Conservation (phyloP, 305 asterid species). For the Rubia tinctorum region DNA sequence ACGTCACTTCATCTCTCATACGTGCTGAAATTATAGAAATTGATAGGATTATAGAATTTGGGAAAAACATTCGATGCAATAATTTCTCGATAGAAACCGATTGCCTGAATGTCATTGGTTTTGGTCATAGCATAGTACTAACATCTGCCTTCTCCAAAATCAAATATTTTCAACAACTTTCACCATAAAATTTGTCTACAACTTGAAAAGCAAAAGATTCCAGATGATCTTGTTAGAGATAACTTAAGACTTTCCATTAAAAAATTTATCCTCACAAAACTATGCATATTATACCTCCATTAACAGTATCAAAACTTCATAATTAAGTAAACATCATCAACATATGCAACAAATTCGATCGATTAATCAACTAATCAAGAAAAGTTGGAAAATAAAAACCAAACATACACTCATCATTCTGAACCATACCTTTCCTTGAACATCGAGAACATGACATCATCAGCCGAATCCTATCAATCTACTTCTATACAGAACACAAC, state of each 20-base stretch:
- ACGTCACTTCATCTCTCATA: no score
- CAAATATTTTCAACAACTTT: no score
- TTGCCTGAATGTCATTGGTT: no score
- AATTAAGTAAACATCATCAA: constrained; percentile 19
- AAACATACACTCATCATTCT: background rate
- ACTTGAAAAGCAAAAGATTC: background rate
- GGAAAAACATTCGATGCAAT: no score
- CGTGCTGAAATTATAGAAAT: no score
- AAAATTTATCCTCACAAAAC: constrained; percentile 19
- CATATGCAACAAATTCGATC: constrained; percentile 34
- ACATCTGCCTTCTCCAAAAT: background rate
- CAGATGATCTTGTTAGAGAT: no score
- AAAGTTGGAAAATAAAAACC: background rate
- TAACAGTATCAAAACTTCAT: constrained; percentile 19
- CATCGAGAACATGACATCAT: background rate
- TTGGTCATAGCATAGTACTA: no score
- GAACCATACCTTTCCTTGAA: constrained; percentile 14
- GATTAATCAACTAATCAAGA: constrained; percentile 13
- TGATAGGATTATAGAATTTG: no score
- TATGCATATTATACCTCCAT: constrained; percentile 39
- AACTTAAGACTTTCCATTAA: constrained; percentile 17
- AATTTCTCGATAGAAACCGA: no score
- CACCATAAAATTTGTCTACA: no score
- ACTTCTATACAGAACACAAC: no score
- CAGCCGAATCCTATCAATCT: background rate